A percentile compares a stretch with the other conserved stretches of the same genome.
Evolutionary conservation across 1,284 basidiomycete species (phyloP).

Genomic region (Rhizopogon parksii): DNA sequence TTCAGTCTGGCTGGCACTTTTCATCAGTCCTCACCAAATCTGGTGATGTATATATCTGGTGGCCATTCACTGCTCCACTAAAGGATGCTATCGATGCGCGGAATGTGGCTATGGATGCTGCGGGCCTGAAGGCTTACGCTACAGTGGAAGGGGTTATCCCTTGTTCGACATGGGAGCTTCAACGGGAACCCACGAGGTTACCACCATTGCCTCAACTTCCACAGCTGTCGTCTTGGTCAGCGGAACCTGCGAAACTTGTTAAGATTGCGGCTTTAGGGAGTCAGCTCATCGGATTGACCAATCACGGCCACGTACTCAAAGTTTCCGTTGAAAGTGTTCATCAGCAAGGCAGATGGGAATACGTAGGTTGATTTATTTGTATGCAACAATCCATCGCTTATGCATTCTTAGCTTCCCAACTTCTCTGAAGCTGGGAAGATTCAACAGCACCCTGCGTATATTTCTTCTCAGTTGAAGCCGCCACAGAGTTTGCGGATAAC

Average conservation of each 20-base stretch:
- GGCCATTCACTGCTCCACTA: conserved; percentile 51
- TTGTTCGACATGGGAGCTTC: conserved; percentile 54
- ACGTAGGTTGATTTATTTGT: conserved; percentile 42
- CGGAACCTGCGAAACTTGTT: conserved; percentile 46
- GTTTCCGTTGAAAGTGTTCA: conserved; percentile 37
- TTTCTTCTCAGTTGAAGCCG: conserved; percentile 27
- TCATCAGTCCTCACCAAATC: conserved; percentile 62
- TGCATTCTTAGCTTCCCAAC: conserved; percentile 47
- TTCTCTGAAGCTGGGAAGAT: conserved; percentile 60
- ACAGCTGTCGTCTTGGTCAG: conserved; percentile 30
- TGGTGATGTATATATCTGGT: conserved; percentile 72
- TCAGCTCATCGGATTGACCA: conserved; percentile 69
- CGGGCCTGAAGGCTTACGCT: conserved; percentile 31
- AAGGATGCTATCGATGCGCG: conserved; percentile 31
- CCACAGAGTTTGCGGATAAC: conserved; percentile 54
- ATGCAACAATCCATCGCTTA: conserved; percentile 4
- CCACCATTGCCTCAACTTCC: conserved; percentile 49
- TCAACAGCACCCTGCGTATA: conserved; percentile 37
- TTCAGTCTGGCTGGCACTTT: conserved; percentile 79
- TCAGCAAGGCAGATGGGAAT: conserved; percentile 57
- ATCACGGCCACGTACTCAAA: conserved; percentile 68
- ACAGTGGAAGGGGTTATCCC: conserved; percentile 40
- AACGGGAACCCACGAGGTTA: conserved; percentile 45
- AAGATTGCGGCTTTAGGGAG: conserved; percentile 71
- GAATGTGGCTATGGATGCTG: conserved; percentile 41